Evolutionary conservation across 2,329 filamentous ascomycete genomes (phyloP).

Genomic region (Huntiella decipiens): DNA sequence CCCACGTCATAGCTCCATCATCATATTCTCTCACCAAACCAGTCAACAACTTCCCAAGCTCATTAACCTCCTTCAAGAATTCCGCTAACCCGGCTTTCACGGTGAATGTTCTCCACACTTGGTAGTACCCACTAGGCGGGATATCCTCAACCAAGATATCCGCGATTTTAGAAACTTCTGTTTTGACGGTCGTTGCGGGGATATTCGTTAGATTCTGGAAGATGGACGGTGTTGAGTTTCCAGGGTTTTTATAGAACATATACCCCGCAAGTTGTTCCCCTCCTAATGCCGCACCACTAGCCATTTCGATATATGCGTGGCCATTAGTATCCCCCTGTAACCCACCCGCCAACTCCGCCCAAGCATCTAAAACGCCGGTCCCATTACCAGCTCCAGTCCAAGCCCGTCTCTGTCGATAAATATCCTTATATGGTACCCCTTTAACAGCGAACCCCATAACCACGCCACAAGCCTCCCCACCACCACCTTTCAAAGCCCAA

Average conservation of each 20-base stretch:
- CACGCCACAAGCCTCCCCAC: no score
- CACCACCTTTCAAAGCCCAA: no score
- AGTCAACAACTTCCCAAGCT: slow-evolving; percentile 18
- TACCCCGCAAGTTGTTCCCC: no score
- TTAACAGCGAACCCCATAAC: no score
- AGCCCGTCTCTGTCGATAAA: no score
- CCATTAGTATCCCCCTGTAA: no score
- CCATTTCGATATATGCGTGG: no score
- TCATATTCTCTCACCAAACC: slow-evolving; percentile 13
- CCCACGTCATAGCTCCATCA: slow-evolving; percentile 13
- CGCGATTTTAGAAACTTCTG: background rate
- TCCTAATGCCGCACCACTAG: no score
- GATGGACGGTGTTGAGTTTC: slow-evolving; percentile 12
- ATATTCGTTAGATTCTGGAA: background rate
- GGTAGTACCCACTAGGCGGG: background rate
- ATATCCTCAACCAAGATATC: background rate
- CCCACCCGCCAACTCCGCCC: no score
- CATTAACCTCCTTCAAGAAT: slow-evolving; percentile 15
- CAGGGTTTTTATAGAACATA: background rate
- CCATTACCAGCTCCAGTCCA: no score
- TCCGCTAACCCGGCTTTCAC: slow-evolving; percentile 15
- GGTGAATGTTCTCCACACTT: slow-evolving; percentile 1
- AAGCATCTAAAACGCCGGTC: no score
- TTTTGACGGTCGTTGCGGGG: background rate
- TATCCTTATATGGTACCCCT: no score